Percentiles rank a stretch among this genome's conserved stretches.
These are phyloP conservation scores for Aurinia saxatilis DNA, from an alignment of 345 rosid species.

Conservation along the genomic window DNA sequence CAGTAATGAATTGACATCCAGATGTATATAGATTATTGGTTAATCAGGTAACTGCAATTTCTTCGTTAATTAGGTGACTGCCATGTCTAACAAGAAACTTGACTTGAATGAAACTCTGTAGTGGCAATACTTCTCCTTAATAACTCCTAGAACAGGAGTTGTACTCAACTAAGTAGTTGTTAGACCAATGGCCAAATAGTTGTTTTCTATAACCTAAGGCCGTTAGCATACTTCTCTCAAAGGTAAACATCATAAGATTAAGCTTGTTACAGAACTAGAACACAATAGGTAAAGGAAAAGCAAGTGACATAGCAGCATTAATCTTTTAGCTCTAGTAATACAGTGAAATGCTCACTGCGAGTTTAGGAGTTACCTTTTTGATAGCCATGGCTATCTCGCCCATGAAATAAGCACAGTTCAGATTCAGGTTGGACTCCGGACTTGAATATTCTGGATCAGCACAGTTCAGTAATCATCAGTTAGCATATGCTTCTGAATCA, in stretches of 20 bases:
- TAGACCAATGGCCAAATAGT: constrained; percentile 4
- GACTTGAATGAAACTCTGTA: constrained; percentile 4
- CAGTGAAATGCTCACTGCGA: neutral
- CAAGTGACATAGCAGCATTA: neutral
- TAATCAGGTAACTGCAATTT: neutral
- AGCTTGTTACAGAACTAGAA: constrained; percentile 1
- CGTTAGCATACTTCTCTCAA: neutral
- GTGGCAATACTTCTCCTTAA: neutral
- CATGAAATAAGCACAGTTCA: constrained; percentile 75
- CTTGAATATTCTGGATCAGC: constrained; percentile 59
- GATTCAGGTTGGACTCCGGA: constrained; percentile 83
- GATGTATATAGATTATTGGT: neutral
- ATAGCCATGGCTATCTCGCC: constrained; percentile 96
- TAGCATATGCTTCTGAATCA: constrained; percentile 9
- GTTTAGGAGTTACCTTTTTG: constrained; percentile 53
- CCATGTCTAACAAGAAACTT: neutral
- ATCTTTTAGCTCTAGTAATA: neutral
- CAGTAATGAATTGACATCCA: constrained; percentile 1
- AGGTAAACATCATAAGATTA: constrained; percentile 1
- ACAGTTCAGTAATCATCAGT: constrained; percentile 13
- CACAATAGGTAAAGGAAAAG: neutral
- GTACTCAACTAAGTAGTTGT: neutral
- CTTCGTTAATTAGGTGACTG: constrained; percentile 1
- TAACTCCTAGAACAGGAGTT: neutral
- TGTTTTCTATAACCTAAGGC: neutral